Base-by-base conservation (phyloP, 2,329 filamentous ascomycete species). In the Fusarium sp. region DNA sequence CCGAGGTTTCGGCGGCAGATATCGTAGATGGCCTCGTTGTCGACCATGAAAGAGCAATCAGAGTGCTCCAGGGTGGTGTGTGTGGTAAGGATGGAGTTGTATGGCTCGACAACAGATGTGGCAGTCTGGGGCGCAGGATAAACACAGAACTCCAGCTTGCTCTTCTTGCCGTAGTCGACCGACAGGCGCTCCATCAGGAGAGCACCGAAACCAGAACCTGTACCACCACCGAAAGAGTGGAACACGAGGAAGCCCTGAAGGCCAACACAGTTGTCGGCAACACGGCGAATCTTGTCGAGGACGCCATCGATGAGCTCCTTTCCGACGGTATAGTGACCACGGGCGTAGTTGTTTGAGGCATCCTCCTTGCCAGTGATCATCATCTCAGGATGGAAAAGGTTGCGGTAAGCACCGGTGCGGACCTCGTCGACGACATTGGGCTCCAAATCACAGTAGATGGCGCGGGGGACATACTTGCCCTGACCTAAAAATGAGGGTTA, bases 301-400 rank as follows among this genome's bases (percentile, higher is more conserved):
- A 98, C 96, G 84, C 95, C 92, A 84, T 99, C 96, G 79, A 98
- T 98, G 85, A 99, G 91, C 89, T 99, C 96, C 91, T 98, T 98
- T 84, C 96, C 96, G 79, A 98, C 95, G 74, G 96, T 99, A 90
- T 99, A 99, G 89, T 99, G 96, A 78, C 96, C 96, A 90, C 96
- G 95, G 79, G 96, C 96, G 83, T 98, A 98, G 92, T 99, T 99
- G 93, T 99, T 99, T 78, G 95, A 98, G 77, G 96, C 96, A 91
- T 98, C 96, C 90, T 98, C 96, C 92, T 98, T 98, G 86, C 96
- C 96, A 75, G 94, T 97, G 86, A 99, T 98, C 95, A 99, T 97
- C 87, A 97, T 93, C 87, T 98, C 96, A 68, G 96, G 96, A 89
- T 98, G 96, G 91, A 98, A 98, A 75, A 99, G 92, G 82, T 90